phyloP scores from a whole-genome alignment of 768 basidiomycete species.

The Kwoniella sp. region DNA sequence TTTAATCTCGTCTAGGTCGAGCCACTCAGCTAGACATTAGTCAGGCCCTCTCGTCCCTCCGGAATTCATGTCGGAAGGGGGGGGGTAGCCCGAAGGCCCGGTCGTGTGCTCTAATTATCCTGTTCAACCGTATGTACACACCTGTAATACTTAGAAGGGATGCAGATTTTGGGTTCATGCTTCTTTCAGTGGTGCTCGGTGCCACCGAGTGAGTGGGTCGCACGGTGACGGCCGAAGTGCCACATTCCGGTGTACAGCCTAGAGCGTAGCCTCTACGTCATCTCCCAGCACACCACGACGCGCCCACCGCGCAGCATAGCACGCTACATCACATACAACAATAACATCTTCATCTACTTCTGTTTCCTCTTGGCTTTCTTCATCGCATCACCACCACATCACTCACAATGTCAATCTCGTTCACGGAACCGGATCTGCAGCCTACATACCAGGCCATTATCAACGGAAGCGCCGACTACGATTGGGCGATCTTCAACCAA shows the following conservation, averaged over 20 bases:
- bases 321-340: background rate
- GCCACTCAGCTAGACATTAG: too few species aligned
- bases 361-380: background rate
- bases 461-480: constrained; percentile 39
- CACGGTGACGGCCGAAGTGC: constrained; percentile 5
- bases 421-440: constrained; percentile 44
- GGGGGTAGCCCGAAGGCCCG: too few species aligned
- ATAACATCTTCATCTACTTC: background rate
- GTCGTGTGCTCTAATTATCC: too few species aligned
- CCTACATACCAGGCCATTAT: constrained; percentile 46
- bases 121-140: too few species aligned
- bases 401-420: constrained; percentile 43
- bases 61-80: too few species aligned
- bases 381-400: background rate
- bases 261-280: constrained; percentile 20
- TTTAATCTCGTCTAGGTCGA: constrained; percentile 1
- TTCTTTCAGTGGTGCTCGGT: too few species aligned
- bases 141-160: too few species aligned
- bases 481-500: constrained; percentile 61
- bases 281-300: constrained; percentile 16
- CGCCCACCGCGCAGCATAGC: background rate
- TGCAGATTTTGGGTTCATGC: too few species aligned
- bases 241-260: constrained; percentile 15
- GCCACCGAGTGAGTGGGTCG: too few species aligned
- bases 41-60: too few species aligned